Evolutionary conservation across 2,329 filamentous ascomycete species (phyloP).

Genomic region (Beauveria asiatica): DNA sequence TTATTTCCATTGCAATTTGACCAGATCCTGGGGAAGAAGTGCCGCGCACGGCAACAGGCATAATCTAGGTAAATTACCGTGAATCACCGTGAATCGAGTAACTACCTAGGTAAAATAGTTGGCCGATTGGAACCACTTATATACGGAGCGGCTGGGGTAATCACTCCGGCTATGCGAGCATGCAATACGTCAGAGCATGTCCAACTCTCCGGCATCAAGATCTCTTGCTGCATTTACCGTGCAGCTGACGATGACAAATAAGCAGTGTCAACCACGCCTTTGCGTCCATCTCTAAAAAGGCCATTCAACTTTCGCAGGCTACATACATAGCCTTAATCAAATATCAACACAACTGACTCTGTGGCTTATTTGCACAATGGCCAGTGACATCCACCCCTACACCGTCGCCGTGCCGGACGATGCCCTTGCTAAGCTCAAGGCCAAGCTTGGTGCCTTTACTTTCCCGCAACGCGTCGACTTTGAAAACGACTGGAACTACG

Average conservation of each 20-base stretch:
- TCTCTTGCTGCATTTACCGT: neutral
- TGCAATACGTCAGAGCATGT: neutral
- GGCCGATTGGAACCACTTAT: neutral
- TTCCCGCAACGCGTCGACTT: conserved; percentile 15
- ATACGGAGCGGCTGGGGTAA: neutral
- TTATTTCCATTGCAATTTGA: neutral
- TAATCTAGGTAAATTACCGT: neutral
- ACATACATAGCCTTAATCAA: neutral
- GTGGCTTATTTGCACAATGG: neutral
- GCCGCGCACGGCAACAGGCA: neutral
- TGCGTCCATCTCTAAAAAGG: neutral
- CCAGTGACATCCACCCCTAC: conserved; percentile 19
- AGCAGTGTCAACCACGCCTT: neutral
- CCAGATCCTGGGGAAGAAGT: neutral
- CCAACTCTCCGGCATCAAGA: neutral
- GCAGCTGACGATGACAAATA: neutral
- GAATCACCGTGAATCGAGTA: neutral
- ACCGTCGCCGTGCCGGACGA: conserved; percentile 21
- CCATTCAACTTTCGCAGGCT: neutral
- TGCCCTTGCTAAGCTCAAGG: conserved; percentile 16
- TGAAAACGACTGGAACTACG: conserved; percentile 16
- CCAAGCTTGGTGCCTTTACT: conserved; percentile 17
- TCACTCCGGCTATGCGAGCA: neutral
- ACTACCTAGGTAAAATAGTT: too few species aligned
- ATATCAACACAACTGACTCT: neutral